A percentile compares a stretch with the other conserved stretches of the same genome.
Evolutionary conservation across 1,284 basidiomycete genomes (phyloP).

Genomic region (Malassezia furfur): DNA sequence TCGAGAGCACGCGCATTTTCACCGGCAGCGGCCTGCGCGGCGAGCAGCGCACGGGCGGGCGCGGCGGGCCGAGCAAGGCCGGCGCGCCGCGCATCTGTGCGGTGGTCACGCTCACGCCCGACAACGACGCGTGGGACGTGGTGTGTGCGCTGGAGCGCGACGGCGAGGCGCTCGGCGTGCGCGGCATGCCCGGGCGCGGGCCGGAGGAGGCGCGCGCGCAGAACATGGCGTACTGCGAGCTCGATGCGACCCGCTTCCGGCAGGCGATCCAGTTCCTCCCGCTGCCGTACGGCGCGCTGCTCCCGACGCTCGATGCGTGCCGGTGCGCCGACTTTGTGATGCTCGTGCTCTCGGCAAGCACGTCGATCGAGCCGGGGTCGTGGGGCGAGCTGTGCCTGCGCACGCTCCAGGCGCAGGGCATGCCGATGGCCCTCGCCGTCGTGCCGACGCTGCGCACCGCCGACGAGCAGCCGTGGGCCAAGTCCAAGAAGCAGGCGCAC

Average conservation of each 20-base stretch:
- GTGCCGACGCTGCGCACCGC: constrained; percentile 44
- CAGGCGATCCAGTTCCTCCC: constrained; percentile 77
- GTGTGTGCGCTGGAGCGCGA: constrained; percentile 60
- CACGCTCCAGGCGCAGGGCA: constrained; percentile 57
- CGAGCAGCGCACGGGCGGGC: constrained; percentile 1
- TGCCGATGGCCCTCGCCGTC: constrained; percentile 64
- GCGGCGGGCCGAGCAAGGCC: constrained; percentile 48
- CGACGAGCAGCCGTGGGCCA: constrained; percentile 2
- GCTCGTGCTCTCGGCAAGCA: constrained; percentile 66
- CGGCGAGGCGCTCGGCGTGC: constrained; percentile 54
- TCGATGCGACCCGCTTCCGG: constrained; percentile 67
- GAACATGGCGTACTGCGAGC: constrained; percentile 26
- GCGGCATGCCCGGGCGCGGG: constrained; percentile 28
- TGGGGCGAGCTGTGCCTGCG: constrained; percentile 88
- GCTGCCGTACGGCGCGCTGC: constrained; percentile 53
- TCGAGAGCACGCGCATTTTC: constrained; percentile 38
- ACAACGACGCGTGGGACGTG: constrained; percentile 56
- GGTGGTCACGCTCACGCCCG: constrained; percentile 64
- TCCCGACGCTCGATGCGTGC: constrained; percentile 72
- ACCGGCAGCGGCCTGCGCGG: constrained; percentile 10
- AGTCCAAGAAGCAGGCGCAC: not conserved
- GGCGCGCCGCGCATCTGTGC: constrained; percentile 71
- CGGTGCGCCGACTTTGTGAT: constrained; percentile 86
- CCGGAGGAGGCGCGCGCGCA: constrained; percentile 24
- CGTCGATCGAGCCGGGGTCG: constrained; percentile 62